These are phyloP conservation scores for Entamoeba dispar DNA, from an alignment of 208 protist species.

Conservation along the genomic window DNA sequence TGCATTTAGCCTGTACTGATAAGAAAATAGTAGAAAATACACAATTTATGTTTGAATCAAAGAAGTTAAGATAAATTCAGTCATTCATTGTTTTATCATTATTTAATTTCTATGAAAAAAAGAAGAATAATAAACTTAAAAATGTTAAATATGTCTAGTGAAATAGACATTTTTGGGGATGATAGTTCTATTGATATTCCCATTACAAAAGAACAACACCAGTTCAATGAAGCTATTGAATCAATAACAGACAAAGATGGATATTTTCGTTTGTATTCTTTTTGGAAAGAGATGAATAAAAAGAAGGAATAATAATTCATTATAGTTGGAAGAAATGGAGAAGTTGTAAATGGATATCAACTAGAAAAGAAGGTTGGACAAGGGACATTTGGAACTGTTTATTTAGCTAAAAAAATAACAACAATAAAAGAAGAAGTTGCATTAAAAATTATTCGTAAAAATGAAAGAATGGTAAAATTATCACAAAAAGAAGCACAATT, in stretches of 20 bases:
- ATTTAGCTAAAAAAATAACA: background rate
- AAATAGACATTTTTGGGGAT: background rate
- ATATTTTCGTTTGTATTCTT: background rate
- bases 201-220: background rate
- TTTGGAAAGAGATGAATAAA: background rate
- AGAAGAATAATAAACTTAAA: background rate
- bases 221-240: background rate
- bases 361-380: background rate
- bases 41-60: too few relatives aligned
- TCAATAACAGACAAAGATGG: background rate
- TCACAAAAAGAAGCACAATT: conserved; percentile 25
- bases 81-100: too few relatives aligned
- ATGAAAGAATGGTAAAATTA: conserved; percentile 11
- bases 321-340: background rate
- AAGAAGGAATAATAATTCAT: background rate
- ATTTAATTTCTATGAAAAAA: too few relatives aligned
- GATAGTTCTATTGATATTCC: background rate
- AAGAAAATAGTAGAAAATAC: too few relatives aligned
- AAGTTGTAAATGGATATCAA: background rate
- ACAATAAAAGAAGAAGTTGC: background rate
- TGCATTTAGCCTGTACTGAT: too few relatives aligned
- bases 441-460: conserved; percentile 31
- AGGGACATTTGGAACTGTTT: conserved; percentile 19
- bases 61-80: too few relatives aligned
- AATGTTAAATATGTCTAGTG: background rate